These are phyloP conservation scores for Arthrobotrys musiformis DNA, from an alignment of 2,329 filamentous ascomycete genomes.

Conservation along the genomic window DNA sequence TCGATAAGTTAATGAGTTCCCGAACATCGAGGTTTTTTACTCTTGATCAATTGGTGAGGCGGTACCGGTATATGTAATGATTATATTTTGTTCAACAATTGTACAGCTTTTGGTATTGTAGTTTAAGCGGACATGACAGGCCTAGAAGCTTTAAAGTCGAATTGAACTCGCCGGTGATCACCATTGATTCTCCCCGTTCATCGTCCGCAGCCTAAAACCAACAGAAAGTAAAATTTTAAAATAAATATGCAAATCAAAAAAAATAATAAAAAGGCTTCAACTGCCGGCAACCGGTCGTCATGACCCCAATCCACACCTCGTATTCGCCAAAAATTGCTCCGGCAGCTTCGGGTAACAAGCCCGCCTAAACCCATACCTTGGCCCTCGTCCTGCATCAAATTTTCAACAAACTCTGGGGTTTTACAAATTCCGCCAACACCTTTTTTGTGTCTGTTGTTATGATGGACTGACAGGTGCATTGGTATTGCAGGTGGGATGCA, in stretches of 20 bases:
- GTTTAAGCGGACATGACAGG: too few species aligned
- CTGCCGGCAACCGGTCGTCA: slow-evolving; percentile 4
- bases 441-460: slow-evolving; percentile 10
- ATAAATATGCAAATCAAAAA: background rate
- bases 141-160: background rate
- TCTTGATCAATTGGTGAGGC: too few species aligned
- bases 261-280: background rate
- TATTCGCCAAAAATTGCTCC: slow-evolving; percentile 39
- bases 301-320: slow-evolving; percentile 1
- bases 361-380: slow-evolving; percentile 27
- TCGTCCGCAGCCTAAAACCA: too few species aligned
- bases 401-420: slow-evolving; percentile 30
- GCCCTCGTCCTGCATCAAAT: background rate
- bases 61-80: too few species aligned
- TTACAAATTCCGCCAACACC: slow-evolving; percentile 13
- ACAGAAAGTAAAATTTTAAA: too few species aligned
- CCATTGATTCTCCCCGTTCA: too few species aligned
- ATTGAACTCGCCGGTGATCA: too few species aligned
- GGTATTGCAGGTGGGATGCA: background rate
- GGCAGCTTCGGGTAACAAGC: slow-evolving; percentile 42
- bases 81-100: too few species aligned
- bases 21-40: too few species aligned
- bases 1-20: too few species aligned
- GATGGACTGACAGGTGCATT: background rate
- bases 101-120: too few species aligned